Conservation (phyloP, 257 asterid species). For the Vinca minor region DNA sequence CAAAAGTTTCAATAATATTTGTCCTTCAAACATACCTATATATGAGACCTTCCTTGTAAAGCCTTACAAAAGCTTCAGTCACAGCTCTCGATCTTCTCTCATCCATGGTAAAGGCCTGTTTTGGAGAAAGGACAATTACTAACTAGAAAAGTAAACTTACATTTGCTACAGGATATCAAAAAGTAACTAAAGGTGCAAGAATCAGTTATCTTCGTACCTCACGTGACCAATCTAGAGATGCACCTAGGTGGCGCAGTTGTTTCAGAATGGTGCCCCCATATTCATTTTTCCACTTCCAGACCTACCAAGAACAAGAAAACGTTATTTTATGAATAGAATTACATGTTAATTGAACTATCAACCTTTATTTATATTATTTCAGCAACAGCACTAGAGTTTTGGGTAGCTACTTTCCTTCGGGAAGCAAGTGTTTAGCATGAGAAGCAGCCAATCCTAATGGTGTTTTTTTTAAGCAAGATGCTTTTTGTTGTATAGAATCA, state of each 20-base stretch:
- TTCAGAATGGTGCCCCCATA: slow-evolving; percentile 80
- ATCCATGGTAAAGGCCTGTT: slow-evolving; percentile 90
- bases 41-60: slow-evolving; percentile 68
- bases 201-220: slow-evolving; percentile 45
- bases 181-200: slow-evolving; percentile 11
- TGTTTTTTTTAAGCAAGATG: background rate
- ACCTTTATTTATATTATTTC: background rate
- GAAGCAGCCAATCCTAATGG: background rate
- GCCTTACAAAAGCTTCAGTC: slow-evolving; percentile 92
- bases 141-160: background rate
- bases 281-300: slow-evolving; percentile 89
- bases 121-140: slow-evolving; percentile 7
- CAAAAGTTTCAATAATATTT: background rate
- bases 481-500: background rate
- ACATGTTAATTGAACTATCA: background rate
- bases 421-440: background rate
- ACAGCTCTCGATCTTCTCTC: slow-evolving; percentile 83
- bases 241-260: slow-evolving; percentile 87
- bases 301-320: slow-evolving; percentile 30
- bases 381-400: background rate
- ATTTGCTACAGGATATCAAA: background rate
- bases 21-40: slow-evolving; percentile 45
- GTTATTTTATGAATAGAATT: background rate
- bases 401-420: background rate
- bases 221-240: slow-evolving; percentile 92